Evolutionary conservation across 257 asterid species (phyloP).

Genomic region (Echites panduratus): DNA sequence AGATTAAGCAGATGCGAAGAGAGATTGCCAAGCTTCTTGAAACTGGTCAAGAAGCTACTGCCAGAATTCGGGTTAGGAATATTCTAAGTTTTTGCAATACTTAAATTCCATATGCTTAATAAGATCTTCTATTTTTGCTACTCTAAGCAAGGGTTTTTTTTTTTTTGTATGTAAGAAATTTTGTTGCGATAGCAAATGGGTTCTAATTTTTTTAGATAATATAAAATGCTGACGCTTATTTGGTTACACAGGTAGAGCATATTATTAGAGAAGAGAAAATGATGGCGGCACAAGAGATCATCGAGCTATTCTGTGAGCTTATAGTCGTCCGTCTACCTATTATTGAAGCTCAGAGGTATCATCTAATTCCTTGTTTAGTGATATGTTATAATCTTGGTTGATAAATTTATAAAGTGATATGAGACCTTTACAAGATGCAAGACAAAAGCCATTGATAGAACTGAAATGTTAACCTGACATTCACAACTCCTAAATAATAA

Average conservation of each 20-base stretch:
- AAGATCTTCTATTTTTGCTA: background rate
- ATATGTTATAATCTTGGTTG: background rate
- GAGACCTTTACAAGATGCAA: background rate
- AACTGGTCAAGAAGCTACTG: slow-evolving; percentile 99
- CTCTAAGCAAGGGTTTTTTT: background rate
- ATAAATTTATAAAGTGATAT: background rate
- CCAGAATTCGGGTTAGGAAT: slow-evolving; percentile 68
- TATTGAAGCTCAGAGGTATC: slow-evolving; percentile 71
- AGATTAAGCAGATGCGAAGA: slow-evolving; percentile 85
- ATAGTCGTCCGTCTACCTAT: slow-evolving; percentile 76
- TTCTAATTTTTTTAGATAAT: background rate
- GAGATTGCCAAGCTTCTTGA: slow-evolving; percentile 92
- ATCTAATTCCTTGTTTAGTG: background rate
- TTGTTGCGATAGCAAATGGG: too few relatives aligned
- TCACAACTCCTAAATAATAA: background rate
- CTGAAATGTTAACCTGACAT: background rate
- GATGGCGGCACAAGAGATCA: slow-evolving; percentile 95
- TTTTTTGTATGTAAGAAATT: background rate
- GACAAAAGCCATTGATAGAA: background rate
- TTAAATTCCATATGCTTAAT: background rate
- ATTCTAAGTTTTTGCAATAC: background rate
- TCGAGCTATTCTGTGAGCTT: slow-evolving; percentile 85
- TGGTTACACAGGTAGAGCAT: slow-evolving; percentile 67
- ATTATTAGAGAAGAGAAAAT: slow-evolving; percentile 90
- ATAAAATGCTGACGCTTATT: slow-evolving; percentile 1